Percentiles rank a stretch among this genome's conserved stretches.
Evolutionary conservation across 208 protist genomes (phyloP).

Genomic region (Leptomonas pyrrhocoris): DNA sequence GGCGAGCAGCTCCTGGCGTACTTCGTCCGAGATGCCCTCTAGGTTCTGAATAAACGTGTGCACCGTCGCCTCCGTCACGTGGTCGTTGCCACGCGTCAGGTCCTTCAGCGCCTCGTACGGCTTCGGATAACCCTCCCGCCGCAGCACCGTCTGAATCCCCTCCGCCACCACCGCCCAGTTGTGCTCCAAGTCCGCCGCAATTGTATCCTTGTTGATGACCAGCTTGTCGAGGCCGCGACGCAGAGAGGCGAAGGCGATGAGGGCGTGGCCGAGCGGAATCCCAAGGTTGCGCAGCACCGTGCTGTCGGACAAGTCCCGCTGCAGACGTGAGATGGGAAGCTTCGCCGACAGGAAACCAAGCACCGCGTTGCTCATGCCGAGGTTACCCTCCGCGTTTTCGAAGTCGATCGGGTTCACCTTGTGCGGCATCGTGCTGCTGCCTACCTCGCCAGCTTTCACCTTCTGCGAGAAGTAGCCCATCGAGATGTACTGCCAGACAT

Average conservation of each 20-base stretch:
- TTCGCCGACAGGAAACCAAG: slow-evolving; percentile 94
- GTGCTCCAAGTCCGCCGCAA: slow-evolving; percentile 83
- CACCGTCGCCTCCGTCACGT: slow-evolving; percentile 78
- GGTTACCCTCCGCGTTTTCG: slow-evolving; percentile 97
- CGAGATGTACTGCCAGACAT: slow-evolving; percentile 96
- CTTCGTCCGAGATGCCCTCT: slow-evolving; percentile 79
- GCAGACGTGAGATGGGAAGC: slow-evolving; percentile 94
- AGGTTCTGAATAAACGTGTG: slow-evolving; percentile 83
- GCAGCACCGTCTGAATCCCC: slow-evolving; percentile 96
- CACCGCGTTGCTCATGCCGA: slow-evolving; percentile 93
- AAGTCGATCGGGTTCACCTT: slow-evolving; percentile 98
- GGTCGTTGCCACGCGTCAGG: slow-evolving; percentile 87
- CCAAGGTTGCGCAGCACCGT: slow-evolving; percentile 95
- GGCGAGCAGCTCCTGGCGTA: slow-evolving; percentile 87
- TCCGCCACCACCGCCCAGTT: slow-evolving; percentile 96
- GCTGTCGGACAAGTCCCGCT: slow-evolving; percentile 96
- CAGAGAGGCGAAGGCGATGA: slow-evolving; percentile 90
- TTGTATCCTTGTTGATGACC: slow-evolving; percentile 65
- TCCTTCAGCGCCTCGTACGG: slow-evolving; percentile 95
- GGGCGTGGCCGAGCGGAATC: slow-evolving; percentile 89
- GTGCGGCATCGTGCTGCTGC: slow-evolving; percentile 97
- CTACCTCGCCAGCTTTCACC: slow-evolving; percentile 92
- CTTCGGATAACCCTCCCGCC: slow-evolving; percentile 90
- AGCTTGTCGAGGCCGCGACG: slow-evolving; percentile 92
- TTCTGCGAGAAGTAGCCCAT: slow-evolving; percentile 95